phyloP scores from a whole-genome alignment of 495 filamentous ascomycete genomes.

The Annulohypoxylon bovei region DNA sequence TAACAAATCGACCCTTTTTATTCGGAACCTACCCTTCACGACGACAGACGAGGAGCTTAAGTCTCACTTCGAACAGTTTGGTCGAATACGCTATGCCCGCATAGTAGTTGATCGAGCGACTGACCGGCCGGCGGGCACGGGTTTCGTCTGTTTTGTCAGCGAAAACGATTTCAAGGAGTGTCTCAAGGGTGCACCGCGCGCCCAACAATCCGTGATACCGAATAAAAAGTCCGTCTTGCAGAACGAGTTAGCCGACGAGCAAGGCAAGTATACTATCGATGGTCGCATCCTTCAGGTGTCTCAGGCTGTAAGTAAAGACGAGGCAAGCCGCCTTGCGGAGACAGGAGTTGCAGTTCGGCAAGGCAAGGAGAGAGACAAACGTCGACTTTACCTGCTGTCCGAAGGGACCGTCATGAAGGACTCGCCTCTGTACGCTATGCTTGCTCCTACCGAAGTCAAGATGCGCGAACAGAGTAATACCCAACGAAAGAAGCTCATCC shows the following conservation, averaged over 20 bases:
- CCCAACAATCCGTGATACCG: constrained; percentile 53
- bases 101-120: constrained; percentile 87
- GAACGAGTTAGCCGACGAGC: constrained; percentile 77
- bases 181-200: constrained; percentile 74
- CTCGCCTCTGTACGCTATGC: constrained; percentile 75
- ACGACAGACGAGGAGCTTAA: constrained; percentile 80
- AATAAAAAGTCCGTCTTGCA: constrained; percentile 83
- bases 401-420: constrained; percentile 82
- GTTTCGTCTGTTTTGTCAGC: constrained; percentile 93
- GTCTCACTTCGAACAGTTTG: constrained; percentile 85
- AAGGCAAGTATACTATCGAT: constrained; percentile 86
- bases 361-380: constrained; percentile 84
- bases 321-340: constrained; percentile 78
- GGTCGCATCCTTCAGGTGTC: constrained; percentile 86
- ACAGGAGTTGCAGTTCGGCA: constrained; percentile 70
- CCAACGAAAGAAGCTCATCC: constrained; percentile 88
- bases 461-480: constrained; percentile 88
- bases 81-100: constrained; percentile 83
- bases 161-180: constrained; percentile 76
- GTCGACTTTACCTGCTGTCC: constrained; percentile 86
- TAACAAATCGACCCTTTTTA: constrained; percentile 81
- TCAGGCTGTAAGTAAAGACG: constrained; percentile 81
- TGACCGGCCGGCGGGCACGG: constrained; percentile 87
- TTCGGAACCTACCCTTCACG: constrained; percentile 93
- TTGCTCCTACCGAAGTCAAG: constrained; percentile 82